A percentile compares a stretch with the other conserved stretches of the same genome.
Conservation (phyloP, 2,329 filamentous ascomycete species). For the Colletotrichum chrysophilum region DNA sequence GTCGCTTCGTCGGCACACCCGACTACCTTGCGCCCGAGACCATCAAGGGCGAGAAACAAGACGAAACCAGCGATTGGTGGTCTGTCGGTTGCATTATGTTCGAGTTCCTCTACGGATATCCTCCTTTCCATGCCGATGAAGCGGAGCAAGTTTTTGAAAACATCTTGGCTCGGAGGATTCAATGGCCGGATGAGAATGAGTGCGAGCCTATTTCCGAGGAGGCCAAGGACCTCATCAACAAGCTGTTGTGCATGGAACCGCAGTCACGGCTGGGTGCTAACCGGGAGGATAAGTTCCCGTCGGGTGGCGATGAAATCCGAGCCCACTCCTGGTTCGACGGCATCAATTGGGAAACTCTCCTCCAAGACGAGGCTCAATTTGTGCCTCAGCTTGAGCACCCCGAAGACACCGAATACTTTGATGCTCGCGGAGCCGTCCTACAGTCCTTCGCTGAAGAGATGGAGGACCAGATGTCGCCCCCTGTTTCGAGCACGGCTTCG, state of each 20-base stretch:
- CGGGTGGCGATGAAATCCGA: slow-evolving; percentile 90
- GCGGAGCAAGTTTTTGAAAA: slow-evolving; percentile 97
- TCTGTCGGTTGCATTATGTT: slow-evolving; percentile 98
- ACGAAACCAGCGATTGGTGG: slow-evolving; percentile 99
- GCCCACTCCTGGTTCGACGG: slow-evolving; percentile 87
- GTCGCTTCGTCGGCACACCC: slow-evolving; percentile 94
- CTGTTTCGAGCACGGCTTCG: slow-evolving; percentile 69
- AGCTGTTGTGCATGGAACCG: slow-evolving; percentile 84
- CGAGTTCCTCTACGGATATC: slow-evolving; percentile 91
- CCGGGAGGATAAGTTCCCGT: slow-evolving; percentile 78
- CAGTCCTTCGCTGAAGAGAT: slow-evolving; percentile 94
- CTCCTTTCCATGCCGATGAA: slow-evolving; percentile 89
- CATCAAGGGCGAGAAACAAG: slow-evolving; percentile 92
- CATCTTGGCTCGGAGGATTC: slow-evolving; percentile 86
- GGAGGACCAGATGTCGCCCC: slow-evolving; percentile 83
- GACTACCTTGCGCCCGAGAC: slow-evolving; percentile 98
- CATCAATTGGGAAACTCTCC: slow-evolving; percentile 85
- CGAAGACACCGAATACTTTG: slow-evolving; percentile 98
- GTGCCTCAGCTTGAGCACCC: slow-evolving; percentile 91
- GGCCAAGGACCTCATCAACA: slow-evolving; percentile 94
- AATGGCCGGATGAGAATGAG: slow-evolving; percentile 87
- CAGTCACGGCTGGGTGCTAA: slow-evolving; percentile 85
- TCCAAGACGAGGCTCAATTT: slow-evolving; percentile 97
- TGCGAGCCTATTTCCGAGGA: slow-evolving; percentile 78
- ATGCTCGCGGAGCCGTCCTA: slow-evolving; percentile 86